Base-by-base conservation (phyloP, 495 filamentous ascomycete species). In the Aspergillus kassunensis region DNA sequence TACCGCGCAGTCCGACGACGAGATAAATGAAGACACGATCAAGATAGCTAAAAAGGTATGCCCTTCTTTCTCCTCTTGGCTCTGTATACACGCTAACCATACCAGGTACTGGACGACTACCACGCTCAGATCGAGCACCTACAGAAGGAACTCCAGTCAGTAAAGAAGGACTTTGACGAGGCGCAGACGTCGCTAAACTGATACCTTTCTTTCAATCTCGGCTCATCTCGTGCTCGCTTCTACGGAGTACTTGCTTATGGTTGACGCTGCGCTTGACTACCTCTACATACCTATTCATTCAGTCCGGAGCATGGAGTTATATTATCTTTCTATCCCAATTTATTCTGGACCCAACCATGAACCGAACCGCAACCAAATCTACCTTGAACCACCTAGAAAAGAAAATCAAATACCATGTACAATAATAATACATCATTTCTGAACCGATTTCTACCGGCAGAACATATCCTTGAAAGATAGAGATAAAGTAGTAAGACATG, bases 81-180 rank as follows among this genome's bases (percentile, higher is more conserved):
- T 6, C 19, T 7, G 12, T 18, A 41, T 9, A 7, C 24, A 15
- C 4, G n/a, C 43, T 61, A 34, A 49, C 12, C 57, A 60, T 53
- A 56, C 8, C 59, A 97, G 93, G 88, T 97, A 45, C 70, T 99
- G 47, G 84, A 88, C 57, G 89, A 91, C 59, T 97, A 96, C 65
- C 88, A 90, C 56, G 83, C 83, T 53, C 95, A 97, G 68, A 78
- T 99, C 11, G 74, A 85, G 58, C 86, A 92, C 66, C 76, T 99
- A 46, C 88, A 86, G 59, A 87, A 87, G 65, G 87, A 96, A 63
- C 64, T 97, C 23, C 84, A 83, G 56, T 75, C 85, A 46, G 82
- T 95, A 53, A 80, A 83, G 64, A 87, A 82, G 59, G 88, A 95
- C 45, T 93, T 89, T 59, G 80, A 81, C 5, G 87, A 86, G 49